Evolutionary conservation across 2,329 filamentous ascomycete species (phyloP).

Genomic region (Ceratocystis alfenasii): DNA sequence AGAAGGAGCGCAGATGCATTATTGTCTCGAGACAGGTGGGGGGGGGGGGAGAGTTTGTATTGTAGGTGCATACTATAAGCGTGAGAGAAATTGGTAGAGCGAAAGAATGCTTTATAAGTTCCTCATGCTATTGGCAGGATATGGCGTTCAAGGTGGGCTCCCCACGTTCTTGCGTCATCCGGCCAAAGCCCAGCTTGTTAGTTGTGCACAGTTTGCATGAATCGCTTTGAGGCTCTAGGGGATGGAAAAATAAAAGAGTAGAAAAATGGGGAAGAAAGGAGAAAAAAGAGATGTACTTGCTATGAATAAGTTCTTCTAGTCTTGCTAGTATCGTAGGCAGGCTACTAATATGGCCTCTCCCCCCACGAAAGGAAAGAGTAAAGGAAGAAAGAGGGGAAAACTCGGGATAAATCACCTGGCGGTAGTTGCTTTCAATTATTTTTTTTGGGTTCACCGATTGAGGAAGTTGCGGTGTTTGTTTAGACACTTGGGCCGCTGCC

Average conservation of each 20-base stretch:
- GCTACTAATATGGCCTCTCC: not conserved
- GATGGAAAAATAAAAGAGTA: not conserved
- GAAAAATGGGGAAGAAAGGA: not conserved
- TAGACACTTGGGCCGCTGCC: conserved; percentile 7
- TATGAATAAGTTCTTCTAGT: too few species aligned
- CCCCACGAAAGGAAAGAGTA: not conserved
- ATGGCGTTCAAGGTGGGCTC: not conserved
- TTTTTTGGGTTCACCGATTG: not conserved
- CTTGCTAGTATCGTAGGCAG: too few species aligned
- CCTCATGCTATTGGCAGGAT: not conserved
- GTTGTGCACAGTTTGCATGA: too few species aligned
- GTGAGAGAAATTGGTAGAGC: too few species aligned
- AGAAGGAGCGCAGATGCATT: conserved; percentile 2
- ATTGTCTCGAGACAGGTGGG: not conserved
- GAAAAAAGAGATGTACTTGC: not conserved
- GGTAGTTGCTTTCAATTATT: not conserved
- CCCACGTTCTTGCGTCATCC: not conserved
- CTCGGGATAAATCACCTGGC: conserved; percentile 7
- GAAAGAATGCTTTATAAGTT: too few species aligned
- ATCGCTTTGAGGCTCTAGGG: not conserved
- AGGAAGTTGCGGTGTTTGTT: conserved; percentile 11
- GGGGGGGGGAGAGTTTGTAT: too few species aligned
- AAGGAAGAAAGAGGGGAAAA: conserved; percentile 1
- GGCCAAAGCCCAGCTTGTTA: too few species aligned
- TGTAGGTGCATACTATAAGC: too few species aligned